These are phyloP conservation scores for Ceratobasidium sp. DNA, from an alignment of 1,284 basidiomycete genomes.

Conservation along the genomic window DNA sequence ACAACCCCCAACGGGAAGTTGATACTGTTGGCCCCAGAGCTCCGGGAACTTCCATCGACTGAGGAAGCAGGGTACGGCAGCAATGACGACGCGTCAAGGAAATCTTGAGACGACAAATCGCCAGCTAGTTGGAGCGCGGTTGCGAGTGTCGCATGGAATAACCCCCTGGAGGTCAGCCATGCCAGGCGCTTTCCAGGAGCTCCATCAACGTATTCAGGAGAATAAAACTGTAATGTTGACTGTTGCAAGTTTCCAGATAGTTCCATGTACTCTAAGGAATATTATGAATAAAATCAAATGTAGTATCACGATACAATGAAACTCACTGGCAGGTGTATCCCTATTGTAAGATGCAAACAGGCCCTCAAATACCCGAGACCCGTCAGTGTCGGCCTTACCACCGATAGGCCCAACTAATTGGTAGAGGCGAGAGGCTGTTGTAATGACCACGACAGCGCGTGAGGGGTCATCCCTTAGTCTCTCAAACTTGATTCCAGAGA, in stretches of 20 bases:
- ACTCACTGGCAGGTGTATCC: conserved; percentile 78
- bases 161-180: conserved; percentile 71
- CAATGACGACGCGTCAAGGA: conserved; percentile 76
- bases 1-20: conserved; percentile 71
- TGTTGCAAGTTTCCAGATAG: conserved; percentile 74
- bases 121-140: conserved; percentile 54
- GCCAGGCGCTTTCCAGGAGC: conserved; percentile 71
- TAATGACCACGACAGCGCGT: conserved; percentile 71
- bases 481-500: conserved; percentile 83
- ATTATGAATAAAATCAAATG: conserved; percentile 2
- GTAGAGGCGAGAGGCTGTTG: conserved; percentile 88
- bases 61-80: conserved; percentile 60
- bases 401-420: conserved; percentile 77
- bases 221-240: conserved; percentile 80
- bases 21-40: conserved; percentile 45
- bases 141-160: conserved; percentile 68
- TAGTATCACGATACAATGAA: conserved; percentile 37
- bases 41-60: conserved; percentile 46
- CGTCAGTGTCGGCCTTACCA: conserved; percentile 71
- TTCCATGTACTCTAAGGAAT: conserved; percentile 75
- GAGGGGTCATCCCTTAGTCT: conserved; percentile 58
- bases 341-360: conserved; percentile 71
- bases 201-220: conserved; percentile 67
- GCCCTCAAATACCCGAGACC: conserved; percentile 73
- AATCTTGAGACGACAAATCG: conserved; percentile 65